phyloP scores from a whole-genome alignment of 441 rosid genomes.

The Eutrema salsugineum region DNA sequence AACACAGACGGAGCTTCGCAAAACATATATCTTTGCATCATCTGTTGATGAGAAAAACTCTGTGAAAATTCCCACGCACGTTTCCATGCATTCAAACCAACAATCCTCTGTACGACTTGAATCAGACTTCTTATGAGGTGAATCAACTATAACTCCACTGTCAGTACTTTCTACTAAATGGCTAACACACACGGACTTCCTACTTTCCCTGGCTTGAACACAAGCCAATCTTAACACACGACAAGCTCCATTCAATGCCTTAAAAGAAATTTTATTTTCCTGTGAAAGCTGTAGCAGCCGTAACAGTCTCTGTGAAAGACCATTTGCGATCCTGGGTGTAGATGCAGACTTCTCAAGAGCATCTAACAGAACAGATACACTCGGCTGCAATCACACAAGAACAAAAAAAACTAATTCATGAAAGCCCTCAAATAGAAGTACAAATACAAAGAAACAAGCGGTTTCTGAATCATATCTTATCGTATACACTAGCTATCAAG shows the following conservation, averaged over 20 bases:
- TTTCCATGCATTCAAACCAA: constrained; percentile 67
- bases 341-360: constrained; percentile 89
- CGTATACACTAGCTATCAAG: no score
- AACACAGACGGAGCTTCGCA: constrained; percentile 58
- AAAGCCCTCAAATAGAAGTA: neutral
- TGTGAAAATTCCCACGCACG: constrained; percentile 59
- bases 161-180: constrained; percentile 31
- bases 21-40: constrained; percentile 63
- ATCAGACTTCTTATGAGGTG: constrained; percentile 34
- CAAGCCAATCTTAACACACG: constrained; percentile 85
- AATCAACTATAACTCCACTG: constrained; percentile 29
- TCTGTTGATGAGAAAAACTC: constrained; percentile 61
- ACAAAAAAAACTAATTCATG: neutral
- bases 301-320: constrained; percentile 73
- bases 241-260: constrained; percentile 65
- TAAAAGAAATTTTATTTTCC: constrained; percentile 74
- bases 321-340: constrained; percentile 56
- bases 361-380: constrained; percentile 72
- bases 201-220: constrained; percentile 69
- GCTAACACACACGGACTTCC: constrained; percentile 35
- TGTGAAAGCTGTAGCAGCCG: constrained; percentile 66
- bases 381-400: constrained; percentile 62
- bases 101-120: constrained; percentile 34
- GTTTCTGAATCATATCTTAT: neutral
- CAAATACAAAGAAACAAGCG: neutral